Evolutionary conservation across 176 grass and related monocot genomes (phyloP).

Genomic region (barley (Hordeum vulgare)): MorexV3_pseudomolecules_assembly NC_058519.1:37761969-37762468

Average conservation of each 20-base stretch:
- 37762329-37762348: neutral
- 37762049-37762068: slow-evolving; percentile 8
- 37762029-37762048: neutral
- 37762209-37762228: slow-evolving; percentile 21
- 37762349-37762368: neutral
- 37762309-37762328: neutral
- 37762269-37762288: slow-evolving; percentile 19
- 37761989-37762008: neutral
- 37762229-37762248: slow-evolving; percentile 20
- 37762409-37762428: slow-evolving; percentile 36
- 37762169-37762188: slow-evolving; percentile 30
- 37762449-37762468: slow-evolving; percentile 41
- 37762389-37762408: neutral
- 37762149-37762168: slow-evolving; percentile 8
- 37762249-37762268: slow-evolving; percentile 25
- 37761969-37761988: neutral
- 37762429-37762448: slow-evolving; percentile 41
- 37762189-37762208: slow-evolving; percentile 44
- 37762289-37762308: slow-evolving; percentile 6
- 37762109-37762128: neutral
- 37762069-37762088: neutral
- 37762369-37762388: neutral
- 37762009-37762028: neutral
- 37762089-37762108: neutral
- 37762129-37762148: neutral